Conservation (phyloP, 345 rosid genomes). For the Jatropha curcas region DNA sequence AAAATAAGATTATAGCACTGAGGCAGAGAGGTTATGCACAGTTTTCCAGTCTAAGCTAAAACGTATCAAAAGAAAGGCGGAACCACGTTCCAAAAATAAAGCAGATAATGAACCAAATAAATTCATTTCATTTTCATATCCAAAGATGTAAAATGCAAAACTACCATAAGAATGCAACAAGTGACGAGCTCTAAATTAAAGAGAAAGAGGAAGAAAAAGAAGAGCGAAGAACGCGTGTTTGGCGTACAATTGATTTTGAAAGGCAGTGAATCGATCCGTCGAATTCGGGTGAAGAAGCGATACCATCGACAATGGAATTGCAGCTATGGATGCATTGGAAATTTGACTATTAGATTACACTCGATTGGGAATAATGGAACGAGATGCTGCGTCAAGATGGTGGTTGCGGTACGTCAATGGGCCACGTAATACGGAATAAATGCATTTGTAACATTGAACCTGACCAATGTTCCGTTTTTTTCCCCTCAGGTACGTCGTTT, state of each 20-base stretch:
- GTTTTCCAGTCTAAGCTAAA: too few species aligned
- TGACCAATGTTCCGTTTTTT: too few species aligned
- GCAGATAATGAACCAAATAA: too few species aligned
- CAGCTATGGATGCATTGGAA: neutral
- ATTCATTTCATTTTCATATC: neutral
- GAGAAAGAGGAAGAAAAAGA: neutral
- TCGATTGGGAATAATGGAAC: too few species aligned
- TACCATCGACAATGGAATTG: neutral
- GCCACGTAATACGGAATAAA: neutral
- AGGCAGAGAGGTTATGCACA: too few species aligned
- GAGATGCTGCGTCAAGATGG: too few species aligned
- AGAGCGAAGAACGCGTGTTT: neutral
- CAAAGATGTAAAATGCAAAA: neutral
- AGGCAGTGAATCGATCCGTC: neutral
- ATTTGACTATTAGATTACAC: too few species aligned
- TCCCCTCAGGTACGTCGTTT: too few species aligned
- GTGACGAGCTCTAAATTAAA: neutral
- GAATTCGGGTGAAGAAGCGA: neutral
- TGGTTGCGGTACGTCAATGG: neutral
- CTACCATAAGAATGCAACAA: neutral
- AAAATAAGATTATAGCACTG: too few species aligned
- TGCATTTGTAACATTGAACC: too few species aligned
- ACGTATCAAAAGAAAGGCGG: neutral
- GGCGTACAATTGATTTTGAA: constrained; percentile 3
- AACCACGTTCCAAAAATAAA: neutral